Conservation (phyloP, 1,284 basidiomycete genomes). For the Sporisorium exsertum region DNA sequence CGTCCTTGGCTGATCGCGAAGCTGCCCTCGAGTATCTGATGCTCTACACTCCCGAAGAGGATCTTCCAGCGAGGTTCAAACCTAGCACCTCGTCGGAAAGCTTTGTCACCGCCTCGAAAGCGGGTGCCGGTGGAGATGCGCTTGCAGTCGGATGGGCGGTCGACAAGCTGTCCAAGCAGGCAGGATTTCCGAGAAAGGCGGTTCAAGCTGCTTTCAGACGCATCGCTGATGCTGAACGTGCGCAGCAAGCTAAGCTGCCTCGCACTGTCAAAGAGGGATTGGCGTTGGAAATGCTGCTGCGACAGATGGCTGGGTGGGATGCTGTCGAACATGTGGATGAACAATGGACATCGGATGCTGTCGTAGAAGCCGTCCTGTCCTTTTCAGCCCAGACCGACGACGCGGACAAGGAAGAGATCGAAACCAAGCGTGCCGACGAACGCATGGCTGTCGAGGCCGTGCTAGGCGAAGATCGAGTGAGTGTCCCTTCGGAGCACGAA, state of each 20-base stretch:
- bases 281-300: constrained; percentile 53
- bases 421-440: constrained; percentile 75
- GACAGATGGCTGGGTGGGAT: constrained; percentile 42
- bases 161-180: constrained; percentile 83
- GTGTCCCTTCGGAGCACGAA: constrained; percentile 53
- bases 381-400: constrained; percentile 13
- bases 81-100: constrained; percentile 76
- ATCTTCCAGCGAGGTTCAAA: constrained; percentile 74
- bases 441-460: constrained; percentile 75
- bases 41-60: constrained; percentile 81
- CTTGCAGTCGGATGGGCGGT: constrained; percentile 83
- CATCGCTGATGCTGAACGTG: constrained; percentile 19
- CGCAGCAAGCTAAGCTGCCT: constrained; percentile 11
- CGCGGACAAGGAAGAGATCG: constrained; percentile 59
- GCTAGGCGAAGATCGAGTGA: constrained; percentile 69
- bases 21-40: constrained; percentile 82
- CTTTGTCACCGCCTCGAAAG: constrained; percentile 74
- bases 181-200: constrained; percentile 82
- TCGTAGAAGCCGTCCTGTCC: constrained; percentile 22
- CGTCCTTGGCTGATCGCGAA: constrained; percentile 70
- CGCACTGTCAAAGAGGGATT: constrained; percentile 38
- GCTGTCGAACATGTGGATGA: constrained; percentile 5
- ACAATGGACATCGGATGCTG: constrained; percentile 34
- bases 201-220: constrained; percentile 75
- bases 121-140: constrained; percentile 72